Conservation (phyloP, 257 asterid genomes). For the Solanum arcanum region DNA sequence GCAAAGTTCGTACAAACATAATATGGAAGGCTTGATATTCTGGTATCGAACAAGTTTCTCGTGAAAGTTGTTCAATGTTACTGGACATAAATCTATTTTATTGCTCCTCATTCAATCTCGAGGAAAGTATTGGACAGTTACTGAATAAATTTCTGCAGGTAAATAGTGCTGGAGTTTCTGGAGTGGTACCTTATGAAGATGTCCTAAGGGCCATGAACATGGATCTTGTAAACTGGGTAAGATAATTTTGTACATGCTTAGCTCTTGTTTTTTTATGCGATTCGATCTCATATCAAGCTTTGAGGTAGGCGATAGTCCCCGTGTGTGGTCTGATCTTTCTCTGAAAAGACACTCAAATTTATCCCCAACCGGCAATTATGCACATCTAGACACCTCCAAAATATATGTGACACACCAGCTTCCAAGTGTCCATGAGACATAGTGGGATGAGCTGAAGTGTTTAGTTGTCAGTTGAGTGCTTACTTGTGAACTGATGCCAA, state of each 20-base stretch:
- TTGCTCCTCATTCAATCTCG: too few species aligned
- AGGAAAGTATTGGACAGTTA: too few species aligned
- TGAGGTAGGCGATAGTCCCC: neutral
- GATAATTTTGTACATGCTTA: neutral
- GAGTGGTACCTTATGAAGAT: slow-evolving; percentile 58
- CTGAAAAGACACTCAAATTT: neutral
- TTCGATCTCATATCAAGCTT: neutral
- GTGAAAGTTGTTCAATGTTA: neutral
- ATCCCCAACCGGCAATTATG: neutral
- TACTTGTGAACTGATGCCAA: neutral
- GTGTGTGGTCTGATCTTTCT: neutral
- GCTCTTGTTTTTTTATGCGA: neutral
- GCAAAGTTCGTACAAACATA: too few species aligned
- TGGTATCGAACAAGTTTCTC: neutral
- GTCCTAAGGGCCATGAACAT: slow-evolving; percentile 42
- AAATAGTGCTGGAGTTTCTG: slow-evolving; percentile 77
- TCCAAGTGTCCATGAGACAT: neutral
- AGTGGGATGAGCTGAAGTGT: neutral
- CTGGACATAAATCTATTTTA: neutral
- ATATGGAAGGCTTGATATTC: too few species aligned
- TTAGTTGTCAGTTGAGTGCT: neutral
- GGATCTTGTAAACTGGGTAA: slow-evolving; percentile 56
- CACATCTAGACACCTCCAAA: neutral
- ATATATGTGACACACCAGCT: neutral
- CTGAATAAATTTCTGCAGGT: slow-evolving; percentile 23